Base-by-base conservation (phyloP, 345 rosid species). In the Populus alba region DNA sequence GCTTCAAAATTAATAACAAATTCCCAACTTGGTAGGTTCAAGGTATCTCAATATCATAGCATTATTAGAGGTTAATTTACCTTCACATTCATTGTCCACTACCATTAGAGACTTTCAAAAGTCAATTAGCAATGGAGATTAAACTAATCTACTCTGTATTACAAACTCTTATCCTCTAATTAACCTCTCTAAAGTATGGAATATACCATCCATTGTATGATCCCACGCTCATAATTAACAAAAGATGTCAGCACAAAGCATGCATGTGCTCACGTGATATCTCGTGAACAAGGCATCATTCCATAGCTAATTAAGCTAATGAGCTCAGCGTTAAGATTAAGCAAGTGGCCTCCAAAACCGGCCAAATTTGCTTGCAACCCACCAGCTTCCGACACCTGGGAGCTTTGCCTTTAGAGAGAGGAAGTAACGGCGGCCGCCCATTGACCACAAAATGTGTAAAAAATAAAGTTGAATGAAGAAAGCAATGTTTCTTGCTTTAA, bases 401-500 rank as follows among this genome's bases (percentile, higher is more conserved):
- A 6, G 16, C 17, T 71, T 68, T 25, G 0, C 7, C 41, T 69
- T 33, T 7, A 20, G 38, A 17, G 72, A 29, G 72, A 38, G n/a
- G 23, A 31, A 65, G 68, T 69, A 69, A 81, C 83, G 84, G 85
- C 89, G 77, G 90, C 88, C 87, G 88, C 71, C 89, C 90, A 80
- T 73, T 81, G 85, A 81, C 80, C 75, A 8, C 65, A 23, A 49
- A 17, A 61, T 57, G 1, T 23, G 53, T 18, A 25, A 76, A 37
- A 25, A 53, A 38, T 3, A 33, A 16, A 73, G 8, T 62, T 62
- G 33, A 10, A 55, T 10, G 33, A 75, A 51, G 51, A 77, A 66
- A 43, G 43, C 78, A 65, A 39, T 16, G n/a, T 37, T 57, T 59
- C 80, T 76, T 79, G 75, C 81, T 72, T 74, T 67, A 75, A 75